Conservation (phyloP, 2,329 filamentous ascomycete genomes). For the Sarocladium kiliense region DNA sequence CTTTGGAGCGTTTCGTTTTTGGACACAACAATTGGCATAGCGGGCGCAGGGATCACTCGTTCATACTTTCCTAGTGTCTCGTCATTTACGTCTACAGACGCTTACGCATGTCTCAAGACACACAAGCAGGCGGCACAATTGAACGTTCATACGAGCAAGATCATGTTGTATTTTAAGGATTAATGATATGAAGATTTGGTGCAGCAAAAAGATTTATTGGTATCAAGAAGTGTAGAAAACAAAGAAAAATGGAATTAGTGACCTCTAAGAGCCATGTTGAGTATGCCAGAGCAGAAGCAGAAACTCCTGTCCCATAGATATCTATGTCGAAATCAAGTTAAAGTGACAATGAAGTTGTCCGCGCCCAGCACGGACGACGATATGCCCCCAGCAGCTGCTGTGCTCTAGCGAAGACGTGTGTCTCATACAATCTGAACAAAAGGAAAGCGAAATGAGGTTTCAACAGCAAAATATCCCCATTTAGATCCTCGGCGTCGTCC, state of each 20-base stretch:
- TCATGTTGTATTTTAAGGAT: neutral
- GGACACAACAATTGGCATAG: constrained; percentile 9
- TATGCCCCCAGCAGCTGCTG: too few relatives aligned
- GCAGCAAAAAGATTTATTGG: too few relatives aligned
- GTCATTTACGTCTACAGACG: neutral
- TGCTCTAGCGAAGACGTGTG: constrained; percentile 6
- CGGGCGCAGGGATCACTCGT: constrained; percentile 3
- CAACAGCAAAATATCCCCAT: too few relatives aligned
- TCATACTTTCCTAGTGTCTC: neutral
- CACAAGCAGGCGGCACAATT: neutral
- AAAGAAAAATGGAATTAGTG: too few relatives aligned
- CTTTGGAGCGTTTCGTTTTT: constrained; percentile 15
- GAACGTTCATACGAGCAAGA: neutral
- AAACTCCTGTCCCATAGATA: neutral
- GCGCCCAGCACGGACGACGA: neutral
- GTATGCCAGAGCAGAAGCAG: too few relatives aligned
- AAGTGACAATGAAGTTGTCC: constrained; percentile 5
- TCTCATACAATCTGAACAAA: neutral
- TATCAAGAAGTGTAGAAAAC: neutral
- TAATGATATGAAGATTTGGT: neutral
- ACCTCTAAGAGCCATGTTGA: too few relatives aligned
- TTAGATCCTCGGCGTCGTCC: constrained; percentile 26
- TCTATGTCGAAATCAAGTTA: constrained; percentile 2
- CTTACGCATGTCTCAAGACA: neutral
- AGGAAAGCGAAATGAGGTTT: neutral